These are phyloP conservation scores for Pythium folliculosum DNA, from an alignment of 352 stramenopile genomes.

Conservation along the genomic window DNA sequence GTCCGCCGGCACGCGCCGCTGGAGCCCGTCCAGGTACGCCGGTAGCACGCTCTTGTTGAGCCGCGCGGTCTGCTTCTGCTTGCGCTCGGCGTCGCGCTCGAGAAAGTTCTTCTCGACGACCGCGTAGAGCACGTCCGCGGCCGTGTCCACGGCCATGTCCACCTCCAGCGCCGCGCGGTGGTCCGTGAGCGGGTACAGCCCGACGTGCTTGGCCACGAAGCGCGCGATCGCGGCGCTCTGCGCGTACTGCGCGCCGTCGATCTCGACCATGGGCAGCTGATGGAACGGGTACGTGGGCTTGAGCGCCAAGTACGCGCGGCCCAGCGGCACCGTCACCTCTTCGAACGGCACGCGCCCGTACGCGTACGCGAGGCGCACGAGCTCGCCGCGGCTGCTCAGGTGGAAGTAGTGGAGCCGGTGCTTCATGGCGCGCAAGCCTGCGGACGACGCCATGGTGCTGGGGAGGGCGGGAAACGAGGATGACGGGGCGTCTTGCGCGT, in stretches of 20 bases:
- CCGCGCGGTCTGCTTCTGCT: constrained; percentile 30
- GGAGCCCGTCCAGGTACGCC: constrained; percentile 28
- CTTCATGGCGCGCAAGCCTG: background rate
- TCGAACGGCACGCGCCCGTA: constrained; percentile 44
- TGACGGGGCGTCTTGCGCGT: background rate
- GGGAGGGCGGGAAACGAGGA: too few relatives aligned
- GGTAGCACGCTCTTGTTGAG: constrained; percentile 39
- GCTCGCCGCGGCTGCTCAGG: constrained; percentile 43
- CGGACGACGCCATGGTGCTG: background rate
- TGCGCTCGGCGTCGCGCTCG: constrained; percentile 32
- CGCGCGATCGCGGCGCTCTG: constrained; percentile 44
- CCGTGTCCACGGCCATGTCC: constrained; percentile 39
- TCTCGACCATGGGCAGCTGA: constrained; percentile 48
- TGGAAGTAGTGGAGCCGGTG: constrained; percentile 47
- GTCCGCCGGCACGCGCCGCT: constrained; percentile 20
- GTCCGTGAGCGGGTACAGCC: constrained; percentile 37
- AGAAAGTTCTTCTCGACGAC: constrained; percentile 32
- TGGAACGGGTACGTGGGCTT: constrained; percentile 46
- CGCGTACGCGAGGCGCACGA: constrained; percentile 42
- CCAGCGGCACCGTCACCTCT: constrained; percentile 36
- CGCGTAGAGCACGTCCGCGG: constrained; percentile 29
- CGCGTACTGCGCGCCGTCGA: constrained; percentile 37
- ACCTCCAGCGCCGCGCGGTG: constrained; percentile 35
- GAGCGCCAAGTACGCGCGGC: constrained; percentile 27
- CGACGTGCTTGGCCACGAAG: constrained; percentile 42